These are phyloP conservation scores for Rutstroemia sp. DNA, from an alignment of 2,329 filamentous ascomycete genomes.

Conservation along the genomic window DNA sequence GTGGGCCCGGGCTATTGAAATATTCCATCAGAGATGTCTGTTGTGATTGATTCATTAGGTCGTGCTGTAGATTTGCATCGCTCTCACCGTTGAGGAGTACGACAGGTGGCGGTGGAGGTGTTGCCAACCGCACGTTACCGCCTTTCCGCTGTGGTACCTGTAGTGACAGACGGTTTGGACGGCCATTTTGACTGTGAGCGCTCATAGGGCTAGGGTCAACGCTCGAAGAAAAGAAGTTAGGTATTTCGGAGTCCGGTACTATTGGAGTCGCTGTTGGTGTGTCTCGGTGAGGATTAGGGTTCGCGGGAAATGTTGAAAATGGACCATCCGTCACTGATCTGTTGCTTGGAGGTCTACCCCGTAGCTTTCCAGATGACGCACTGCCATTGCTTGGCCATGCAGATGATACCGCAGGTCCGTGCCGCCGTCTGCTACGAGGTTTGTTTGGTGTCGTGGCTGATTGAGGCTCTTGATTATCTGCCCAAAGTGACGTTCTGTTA, in stretches of 20 bases:
- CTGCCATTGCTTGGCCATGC: constrained; percentile 70
- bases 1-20: constrained; percentile 17
- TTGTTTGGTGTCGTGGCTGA: constrained; percentile 67
- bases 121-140: constrained; percentile 55
- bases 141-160: constrained; percentile 56
- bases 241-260: constrained; percentile 34
- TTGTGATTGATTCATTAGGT: constrained; percentile 16
- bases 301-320: constrained; percentile 62
- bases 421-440: constrained; percentile 50
- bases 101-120: constrained; percentile 37
- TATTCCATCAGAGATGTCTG: constrained; percentile 25
- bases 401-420: constrained; percentile 83
- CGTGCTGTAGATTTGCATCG: constrained; percentile 27
- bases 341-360: constrained; percentile 74
- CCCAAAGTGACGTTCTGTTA: constrained; percentile 35
- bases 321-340: constrained; percentile 58
- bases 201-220: constrained; percentile 12
- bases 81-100: constrained; percentile 43
- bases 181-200: constrained; percentile 18
- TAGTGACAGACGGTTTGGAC: constrained; percentile 48
- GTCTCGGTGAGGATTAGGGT: constrained; percentile 40
- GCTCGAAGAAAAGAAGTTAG: constrained; percentile 28
- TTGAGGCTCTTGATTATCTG: constrained; percentile 52
- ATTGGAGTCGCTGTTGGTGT: constrained; percentile 37
- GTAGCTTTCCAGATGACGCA: constrained; percentile 59